Base-by-base conservation (phyloP, 2,329 filamentous ascomycete genomes). In the Curvularia sp. region DNA sequence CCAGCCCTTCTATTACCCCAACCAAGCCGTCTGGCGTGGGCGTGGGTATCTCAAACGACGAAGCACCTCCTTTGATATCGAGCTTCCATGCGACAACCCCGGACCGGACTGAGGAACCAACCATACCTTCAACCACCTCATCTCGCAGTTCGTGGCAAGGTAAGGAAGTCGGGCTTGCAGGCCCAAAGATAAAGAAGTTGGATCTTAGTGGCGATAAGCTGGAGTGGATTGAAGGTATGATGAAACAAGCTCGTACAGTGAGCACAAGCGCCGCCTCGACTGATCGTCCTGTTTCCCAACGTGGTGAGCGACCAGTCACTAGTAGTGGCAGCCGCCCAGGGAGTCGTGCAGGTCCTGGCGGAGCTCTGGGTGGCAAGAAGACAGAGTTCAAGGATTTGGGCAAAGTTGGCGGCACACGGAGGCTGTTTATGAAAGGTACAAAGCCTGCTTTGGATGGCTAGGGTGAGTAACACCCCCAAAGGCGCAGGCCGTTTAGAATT, bases 221-320 rank as follows among this genome's bases (percentile, higher is more conserved):
- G 57, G 87, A 88, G 39, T 95, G 91, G 91, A 89, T 95, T 9
- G 89, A 93, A 75, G 91, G 88, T 61, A 89, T 95, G 80, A 89
- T 92, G 78, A 89, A 91, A 70, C 89, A 91, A 72, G 91, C 93
- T 41, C 85, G 89, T 58, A 83, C 88, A 47, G 89, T 87, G 69
- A 91, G 88, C 70, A 85, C 85, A 55, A 87, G 87, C 73, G 58
- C 71, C 41, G 54, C 66, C 15, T 54, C 58, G 22, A 51, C 64
- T 15, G 65, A 59, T 28, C 64, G 63, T n/a, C 62, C 59, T 5
- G 58, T 63, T 6, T 65, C 65, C 13, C 50, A 60, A 15, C 60
- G 61, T 3, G 60, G 65, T 1, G 69, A 71, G 12, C 55, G 70
- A 13, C 63, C 58, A 18, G 67, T 75, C 39, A 73, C 69, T 50